A percentile compares a stretch with the other conserved stretches of the same genome.
Evolutionary conservation across 257 asterid species (phyloP).

Genomic region (Leonotis leonurus): DNA sequence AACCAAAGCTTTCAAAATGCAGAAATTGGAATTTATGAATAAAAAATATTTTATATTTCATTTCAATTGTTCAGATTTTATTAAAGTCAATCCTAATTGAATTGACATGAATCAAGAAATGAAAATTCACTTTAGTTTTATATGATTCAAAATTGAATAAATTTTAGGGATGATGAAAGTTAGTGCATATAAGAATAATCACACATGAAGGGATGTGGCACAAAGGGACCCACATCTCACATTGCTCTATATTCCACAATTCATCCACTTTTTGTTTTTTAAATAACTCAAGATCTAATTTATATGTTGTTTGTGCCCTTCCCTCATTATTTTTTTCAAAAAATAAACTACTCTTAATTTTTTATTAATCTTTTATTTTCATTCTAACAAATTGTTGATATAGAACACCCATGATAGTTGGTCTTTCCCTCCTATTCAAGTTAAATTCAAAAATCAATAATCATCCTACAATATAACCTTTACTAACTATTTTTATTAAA

Average conservation of each 20-base stretch:
- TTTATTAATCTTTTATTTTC: not conserved
- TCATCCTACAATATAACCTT: conserved; percentile 18
- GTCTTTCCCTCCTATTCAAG: conserved; percentile 51
- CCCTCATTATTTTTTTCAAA: not conserved
- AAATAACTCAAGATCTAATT: conserved; percentile 26
- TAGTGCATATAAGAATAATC: conserved; percentile 29
- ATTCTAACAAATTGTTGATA: not conserved
- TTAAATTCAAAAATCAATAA: conserved; percentile 60
- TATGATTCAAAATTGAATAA: too few relatives aligned
- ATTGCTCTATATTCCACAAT: conserved; percentile 25
- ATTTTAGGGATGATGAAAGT: not conserved
- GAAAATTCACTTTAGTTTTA: too few relatives aligned
- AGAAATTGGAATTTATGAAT: not conserved
- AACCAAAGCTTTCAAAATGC: not conserved
- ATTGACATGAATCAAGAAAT: not conserved
- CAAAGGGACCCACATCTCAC: conserved; percentile 33
- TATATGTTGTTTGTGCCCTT: conserved; percentile 20
- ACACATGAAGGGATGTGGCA: conserved; percentile 34
- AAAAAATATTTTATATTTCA: not conserved
- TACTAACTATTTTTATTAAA: too few relatives aligned
- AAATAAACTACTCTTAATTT: not conserved
- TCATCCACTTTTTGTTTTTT: not conserved
- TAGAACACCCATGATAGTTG: conserved; percentile 13
- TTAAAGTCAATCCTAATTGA: too few relatives aligned
- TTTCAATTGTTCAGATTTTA: too few relatives aligned